phyloP scores from a whole-genome alignment of 306 rosid genomes.

The Prunus kanzakura region DNA sequence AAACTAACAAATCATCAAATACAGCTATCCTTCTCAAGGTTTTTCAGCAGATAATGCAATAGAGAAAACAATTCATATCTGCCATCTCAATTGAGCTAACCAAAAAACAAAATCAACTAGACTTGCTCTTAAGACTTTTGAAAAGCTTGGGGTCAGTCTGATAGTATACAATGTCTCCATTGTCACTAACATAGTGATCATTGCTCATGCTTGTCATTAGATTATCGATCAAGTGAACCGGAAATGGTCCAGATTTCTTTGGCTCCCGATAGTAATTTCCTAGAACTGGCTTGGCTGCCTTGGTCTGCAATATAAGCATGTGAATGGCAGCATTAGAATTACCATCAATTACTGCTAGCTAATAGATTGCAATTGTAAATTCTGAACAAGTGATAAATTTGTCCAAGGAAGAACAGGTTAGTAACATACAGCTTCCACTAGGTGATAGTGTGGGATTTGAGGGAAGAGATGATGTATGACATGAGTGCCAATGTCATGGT shows the following conservation, averaged over 20 bases:
- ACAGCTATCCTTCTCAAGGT: constrained; percentile 15
- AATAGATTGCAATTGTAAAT: background rate
- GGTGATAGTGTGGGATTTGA: constrained; percentile 93
- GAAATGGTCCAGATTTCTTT: constrained; percentile 73
- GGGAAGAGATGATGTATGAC: constrained; percentile 98
- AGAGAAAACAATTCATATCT: constrained; percentile 1
- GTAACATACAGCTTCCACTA: constrained; percentile 72
- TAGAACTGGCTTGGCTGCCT: constrained; percentile 65
- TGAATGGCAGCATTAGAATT: background rate
- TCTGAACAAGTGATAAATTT: background rate
- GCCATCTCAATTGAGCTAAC: constrained; percentile 12
- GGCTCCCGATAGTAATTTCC: constrained; percentile 93
- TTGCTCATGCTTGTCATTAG: constrained; percentile 54
- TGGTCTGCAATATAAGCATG: constrained; percentile 46
- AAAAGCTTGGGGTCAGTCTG: constrained; percentile 54
- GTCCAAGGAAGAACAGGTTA: background rate
- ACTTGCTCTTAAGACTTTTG: constrained; percentile 35
- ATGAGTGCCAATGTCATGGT: constrained; percentile 98
- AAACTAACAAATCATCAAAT: constrained; percentile 16
- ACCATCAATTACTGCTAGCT: background rate
- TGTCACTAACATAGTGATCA: constrained; percentile 83
- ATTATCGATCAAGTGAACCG: constrained; percentile 61
- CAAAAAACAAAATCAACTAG: constrained; percentile 21
- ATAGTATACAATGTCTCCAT: constrained; percentile 69
- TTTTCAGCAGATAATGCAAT: constrained; percentile 11